Evolutionary conservation across 2,329 filamentous ascomycete species (phyloP), one percentile per base, ranked within the genome.

Genomic region (Westerdykella ornata): DNA sequence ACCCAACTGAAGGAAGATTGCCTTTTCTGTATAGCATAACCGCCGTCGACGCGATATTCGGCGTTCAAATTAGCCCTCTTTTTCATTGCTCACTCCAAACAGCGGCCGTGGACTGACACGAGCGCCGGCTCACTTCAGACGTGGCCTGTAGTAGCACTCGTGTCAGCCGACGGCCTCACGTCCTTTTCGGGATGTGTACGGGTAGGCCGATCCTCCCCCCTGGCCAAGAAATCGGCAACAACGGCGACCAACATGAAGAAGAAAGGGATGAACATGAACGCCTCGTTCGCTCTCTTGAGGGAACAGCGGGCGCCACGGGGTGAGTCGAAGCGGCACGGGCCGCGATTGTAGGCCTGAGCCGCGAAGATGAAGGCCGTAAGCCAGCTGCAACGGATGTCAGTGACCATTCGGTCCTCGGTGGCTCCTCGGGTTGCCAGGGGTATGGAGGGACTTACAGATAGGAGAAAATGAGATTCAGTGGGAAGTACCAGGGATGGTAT

Each of bases 281-380:
- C 47, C 49, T 72, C 63, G 34, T 62, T 67, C 15, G 68, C 62
- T 36, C 59, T 54, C 53, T 72, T 72, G 28, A 56, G 49, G 7
- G 47, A 46, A 52, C 69, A 72, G 20, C 39, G 35, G 13, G 60
- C 39, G 33, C 54, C 55, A 1, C 57, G 54, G 1, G 70, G 69
- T 3, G 62, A 45, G 36, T 60, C 53, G 19, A 47, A 31, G 39
- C 26, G 45, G 53, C 69, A 71, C 26, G 51, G 31, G 13, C 49
- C 31, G 38, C 48, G 42, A 45, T 57, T 62, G 47, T 72, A 73
- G 60, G 71, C 69, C 54, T 72, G 63, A 4, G 69, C 65, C 1
- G 69, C 52, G 57, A 73, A 72, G 51, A 73, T 68, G 53, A 72
- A 72, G 14, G 68, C 59, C 1, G 70, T 72, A 53, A 73, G 63